Evolutionary conservation across 768 basidiomycete genomes (phyloP), one percentile per base, ranked within the genome.

Genomic region (Termitomyces sp.): DNA sequence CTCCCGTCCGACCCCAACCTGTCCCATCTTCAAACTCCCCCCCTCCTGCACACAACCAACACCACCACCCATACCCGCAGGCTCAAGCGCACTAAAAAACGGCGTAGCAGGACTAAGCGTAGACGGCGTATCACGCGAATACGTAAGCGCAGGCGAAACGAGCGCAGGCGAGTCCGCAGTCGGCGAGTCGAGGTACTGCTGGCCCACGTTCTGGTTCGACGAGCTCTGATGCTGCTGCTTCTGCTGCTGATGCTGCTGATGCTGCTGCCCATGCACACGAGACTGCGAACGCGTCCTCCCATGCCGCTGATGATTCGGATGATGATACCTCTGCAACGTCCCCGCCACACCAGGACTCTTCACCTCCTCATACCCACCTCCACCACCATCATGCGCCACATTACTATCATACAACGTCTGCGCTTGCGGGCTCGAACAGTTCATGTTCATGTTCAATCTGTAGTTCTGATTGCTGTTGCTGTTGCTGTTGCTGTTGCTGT

Each of bases 61-160:
- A 2, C 52, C 31, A 14, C 20, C 55, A 17, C 40, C 54, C 34
- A 45, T 56, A 3, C 65, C 65, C n/a, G 52, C 72, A 66, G 88
- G 88, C 12, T 84, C 83, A 68, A 89, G 88, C 8, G 84, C 82
- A 32, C 83, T 82, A 72, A 88, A 86, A 74, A 88, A 89, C 11
- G 87, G 87, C 11, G 87, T 89, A 11, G 86, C 82, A 17, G 88
- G 88, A 68, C 88, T 89, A 58, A 88, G 77, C 34, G 85, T 87
- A 43, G 85, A 83, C 15, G 86, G 83, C 32, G 87, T 79, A 60
- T 79, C 78, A 83, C 46, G 78, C n/a, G 85, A 85, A 67, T 86
- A 89, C 15, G 86, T 89, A 61, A 89, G 77, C 8, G 87, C 82
- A 10, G 88, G 88, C 4, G 88, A 89, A 31, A 87, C 79, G 57